Evolutionary conservation across 2,329 filamentous ascomycete genomes (phyloP), one percentile per base, ranked within the genome.

Genomic region (Mariannaea sp.): DNA sequence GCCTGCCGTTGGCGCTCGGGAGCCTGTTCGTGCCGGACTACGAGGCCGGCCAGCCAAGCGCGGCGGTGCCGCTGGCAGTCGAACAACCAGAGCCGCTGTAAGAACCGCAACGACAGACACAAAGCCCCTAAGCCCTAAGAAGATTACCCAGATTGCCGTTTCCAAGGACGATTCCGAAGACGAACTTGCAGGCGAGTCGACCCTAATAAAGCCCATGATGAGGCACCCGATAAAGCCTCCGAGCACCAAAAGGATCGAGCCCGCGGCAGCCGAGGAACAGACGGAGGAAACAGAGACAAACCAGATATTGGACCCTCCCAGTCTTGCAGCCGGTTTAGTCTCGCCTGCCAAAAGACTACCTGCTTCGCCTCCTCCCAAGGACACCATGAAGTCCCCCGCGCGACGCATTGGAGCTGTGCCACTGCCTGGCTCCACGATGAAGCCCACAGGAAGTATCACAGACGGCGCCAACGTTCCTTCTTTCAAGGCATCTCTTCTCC

Each of bases 91-190:
- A 49, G 68, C 71, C 13, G 66, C 68, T 49, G 63, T 72, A 55
- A 71, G 65, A 58, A 48, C 62, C 36, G 53, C 65, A n/a, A 58
- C 73, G 50, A 68, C 71, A 49, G 68, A 73, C 33, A 77, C 77
- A 58, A 77, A 76, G 50, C 83, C 84, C 27, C 73, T 87, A 47
- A 86, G 83, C 71, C 83, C 83, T 72, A 86, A 82, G 75, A 87
- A 87, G 76, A 78, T 82, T 60, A 82, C 81, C 33, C 81, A 85
- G 71, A 73, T 86, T 60, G 73, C 77, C 43, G 60, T 75, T 55
- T 74, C 65, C 64, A 70, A 71, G 58, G 80, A 81, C 45, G 64
- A 68, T 42, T 84, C 83, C 12, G 83, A 86, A 44, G 83, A 87
- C 64, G 83, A 86, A 67, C 77, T 86, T 29, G 79, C 79, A 22